Percentiles rank a stretch among this genome's conserved stretches.
Evolutionary conservation across 164 flowering plant genomes (phyloP).

Genomic region (Piper betle): DNA sequence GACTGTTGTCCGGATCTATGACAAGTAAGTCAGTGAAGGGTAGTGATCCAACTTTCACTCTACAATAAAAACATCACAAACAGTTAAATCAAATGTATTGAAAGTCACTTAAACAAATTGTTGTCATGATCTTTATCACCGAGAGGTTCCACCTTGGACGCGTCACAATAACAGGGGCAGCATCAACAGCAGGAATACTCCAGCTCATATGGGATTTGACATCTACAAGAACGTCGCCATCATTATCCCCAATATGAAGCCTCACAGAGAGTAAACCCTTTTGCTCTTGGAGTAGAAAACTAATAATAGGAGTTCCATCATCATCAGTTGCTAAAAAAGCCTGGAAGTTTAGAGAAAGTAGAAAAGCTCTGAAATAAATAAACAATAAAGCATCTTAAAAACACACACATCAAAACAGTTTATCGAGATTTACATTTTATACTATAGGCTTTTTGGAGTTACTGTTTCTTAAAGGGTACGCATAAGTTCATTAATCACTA

Average conservation of each 20-base stretch:
- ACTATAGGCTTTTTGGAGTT: no score
- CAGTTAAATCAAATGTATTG: not conserved
- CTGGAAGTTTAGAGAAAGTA: constrained; percentile 20
- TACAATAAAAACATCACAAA: constrained; percentile 19
- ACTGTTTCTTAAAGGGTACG: no score
- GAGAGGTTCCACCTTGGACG: constrained; percentile 48
- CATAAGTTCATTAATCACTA: no score
- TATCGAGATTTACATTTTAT: no score
- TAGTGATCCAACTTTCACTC: constrained; percentile 52
- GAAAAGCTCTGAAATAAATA: not conserved
- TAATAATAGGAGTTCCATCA: constrained; percentile 70
- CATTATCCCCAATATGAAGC: constrained; percentile 59
- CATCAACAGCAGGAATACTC: constrained; percentile 76
- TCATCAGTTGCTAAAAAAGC: constrained; percentile 84
- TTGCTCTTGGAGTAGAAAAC: constrained; percentile 84
- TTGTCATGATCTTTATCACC: not conserved
- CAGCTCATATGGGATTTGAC: constrained; percentile 75
- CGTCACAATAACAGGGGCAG: constrained; percentile 77
- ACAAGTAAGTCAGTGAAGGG: constrained; percentile 64
- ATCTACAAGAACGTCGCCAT: constrained; percentile 56
- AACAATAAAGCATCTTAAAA: not conserved
- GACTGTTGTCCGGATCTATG: constrained; percentile 54
- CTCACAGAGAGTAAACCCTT: constrained; percentile 54
- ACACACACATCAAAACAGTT: no score
- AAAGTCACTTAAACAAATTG: not conserved